These are phyloP conservation scores for Flaveria bidentis DNA, from an alignment of 129 eudicot species.

Conservation along the genomic window DNA sequence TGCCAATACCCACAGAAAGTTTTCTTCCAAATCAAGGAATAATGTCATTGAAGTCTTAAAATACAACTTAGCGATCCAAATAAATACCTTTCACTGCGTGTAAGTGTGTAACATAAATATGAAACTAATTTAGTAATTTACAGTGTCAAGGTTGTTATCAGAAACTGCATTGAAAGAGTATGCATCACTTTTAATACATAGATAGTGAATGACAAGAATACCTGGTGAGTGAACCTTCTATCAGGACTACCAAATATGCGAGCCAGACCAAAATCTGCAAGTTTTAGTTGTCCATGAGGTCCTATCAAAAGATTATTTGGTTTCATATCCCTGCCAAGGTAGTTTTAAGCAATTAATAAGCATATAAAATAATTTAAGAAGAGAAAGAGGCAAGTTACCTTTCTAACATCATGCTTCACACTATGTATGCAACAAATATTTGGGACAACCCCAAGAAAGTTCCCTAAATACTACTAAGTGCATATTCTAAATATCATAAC, in stretches of 20 bases:
- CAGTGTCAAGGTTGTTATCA: conserved; percentile 9
- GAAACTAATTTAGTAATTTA: conserved; percentile 11
- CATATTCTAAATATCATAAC: background rate
- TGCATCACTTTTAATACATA: background rate
- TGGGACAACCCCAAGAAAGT: background rate
- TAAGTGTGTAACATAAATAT: conserved; percentile 8
- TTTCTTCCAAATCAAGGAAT: conserved; percentile 8
- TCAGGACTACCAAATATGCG: conserved; percentile 96
- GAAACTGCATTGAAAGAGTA: background rate
- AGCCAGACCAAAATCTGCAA: conserved; percentile 96
- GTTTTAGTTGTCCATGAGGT: conserved; percentile 83
- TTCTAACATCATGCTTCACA: conserved; percentile 4
- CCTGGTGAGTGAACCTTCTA: conserved; percentile 97
- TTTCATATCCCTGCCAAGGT: conserved; percentile 82
- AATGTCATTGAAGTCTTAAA: conserved; percentile 10
- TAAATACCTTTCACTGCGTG: background rate
- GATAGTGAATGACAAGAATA: conserved; percentile 29
- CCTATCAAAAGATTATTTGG: conserved; percentile 94
- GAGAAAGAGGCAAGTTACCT: conserved; percentile 5
- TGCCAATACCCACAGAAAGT: no score
- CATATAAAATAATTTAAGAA: conserved; percentile 2
- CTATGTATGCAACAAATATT: conserved; percentile 1
- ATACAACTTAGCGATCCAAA: background rate
- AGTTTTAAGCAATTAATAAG: conserved; percentile 17
- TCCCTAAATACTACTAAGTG: background rate